Conservation (phyloP, 2,329 filamentous ascomycete genomes). For the Fusarium praegraminearum region DNA sequence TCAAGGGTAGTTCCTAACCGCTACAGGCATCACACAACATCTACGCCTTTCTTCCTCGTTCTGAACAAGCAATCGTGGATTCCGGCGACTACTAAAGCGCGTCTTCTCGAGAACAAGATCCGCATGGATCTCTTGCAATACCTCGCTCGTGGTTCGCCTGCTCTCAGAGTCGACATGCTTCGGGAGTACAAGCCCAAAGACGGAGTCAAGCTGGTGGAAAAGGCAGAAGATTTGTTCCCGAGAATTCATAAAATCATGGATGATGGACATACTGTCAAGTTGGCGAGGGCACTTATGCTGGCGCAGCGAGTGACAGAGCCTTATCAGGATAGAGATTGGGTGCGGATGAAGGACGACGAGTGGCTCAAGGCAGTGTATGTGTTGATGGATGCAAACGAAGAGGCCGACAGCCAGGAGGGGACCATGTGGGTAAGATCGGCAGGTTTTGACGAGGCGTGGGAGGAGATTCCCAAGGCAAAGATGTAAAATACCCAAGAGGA, state of each 20-base stretch:
- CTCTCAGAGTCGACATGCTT: conserved; percentile 70
- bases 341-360: conserved; percentile 65
- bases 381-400: conserved; percentile 71
- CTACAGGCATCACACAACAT: conserved; percentile 79
- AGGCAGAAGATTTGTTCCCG: conserved; percentile 62
- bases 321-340: conserved; percentile 61
- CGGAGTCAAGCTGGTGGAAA: conserved; percentile 57
- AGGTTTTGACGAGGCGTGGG: conserved; percentile 76
- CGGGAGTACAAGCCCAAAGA: conserved; percentile 67
- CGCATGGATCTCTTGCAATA: conserved; percentile 81
- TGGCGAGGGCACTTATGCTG: conserved; percentile 76
- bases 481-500: conserved; percentile 21
- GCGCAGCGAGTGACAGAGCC: conserved; percentile 65
- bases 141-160: conserved; percentile 73
- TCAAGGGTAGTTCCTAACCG: conserved; percentile 5
- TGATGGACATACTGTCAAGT: conserved; percentile 85
- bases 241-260: conserved; percentile 67
- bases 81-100: conserved; percentile 68
- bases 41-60: conserved; percentile 76
- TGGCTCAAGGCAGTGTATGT: conserved; percentile 73
- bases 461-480: conserved; percentile 51
- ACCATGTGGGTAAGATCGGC: conserved; percentile 70
- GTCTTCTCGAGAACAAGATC: conserved; percentile 85
- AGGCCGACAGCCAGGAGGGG: conserved; percentile 49
- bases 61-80: conserved; percentile 74